phyloP scores from a whole-genome alignment of 2,329 filamentous ascomycete species.

The Sclerotinia minor region DNA sequence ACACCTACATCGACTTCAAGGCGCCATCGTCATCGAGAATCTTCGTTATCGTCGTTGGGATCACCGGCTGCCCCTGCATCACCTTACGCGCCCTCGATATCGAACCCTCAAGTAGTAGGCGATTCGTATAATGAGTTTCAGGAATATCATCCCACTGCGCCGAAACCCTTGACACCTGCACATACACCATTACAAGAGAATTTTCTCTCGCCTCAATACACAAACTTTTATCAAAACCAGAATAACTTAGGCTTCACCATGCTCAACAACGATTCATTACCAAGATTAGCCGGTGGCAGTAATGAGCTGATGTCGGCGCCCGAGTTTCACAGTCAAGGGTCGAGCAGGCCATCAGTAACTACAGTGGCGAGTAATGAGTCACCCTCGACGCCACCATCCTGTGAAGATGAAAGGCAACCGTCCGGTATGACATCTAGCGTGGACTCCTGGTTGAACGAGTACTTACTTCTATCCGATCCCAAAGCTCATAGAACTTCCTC shows the following conservation, averaged over 20 bases:
- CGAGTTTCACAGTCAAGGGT: constrained; percentile 15
- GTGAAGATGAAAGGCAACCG: constrained; percentile 54
- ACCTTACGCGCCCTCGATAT: constrained; percentile 55
- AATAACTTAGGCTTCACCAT: constrained; percentile 34
- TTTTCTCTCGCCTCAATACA: constrained; percentile 43
- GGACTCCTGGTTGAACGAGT: constrained; percentile 56
- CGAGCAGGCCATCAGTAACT: constrained; percentile 50
- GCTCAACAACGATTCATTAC: constrained; percentile 34
- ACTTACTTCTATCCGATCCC: constrained; percentile 60
- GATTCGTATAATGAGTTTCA: constrained; percentile 45
- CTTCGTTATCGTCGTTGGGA: constrained; percentile 60
- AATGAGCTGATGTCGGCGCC: constrained; percentile 39
- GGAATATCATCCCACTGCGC: constrained; percentile 40
- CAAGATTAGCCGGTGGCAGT: constrained; percentile 33
- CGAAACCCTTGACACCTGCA: constrained; percentile 41
- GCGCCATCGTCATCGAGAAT: constrained; percentile 56
- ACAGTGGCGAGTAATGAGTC: constrained; percentile 63
- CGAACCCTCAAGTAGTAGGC: constrained; percentile 60
- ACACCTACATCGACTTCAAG: constrained; percentile 41
- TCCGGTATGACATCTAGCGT: constrained; percentile 52
- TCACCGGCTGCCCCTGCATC: constrained; percentile 59
- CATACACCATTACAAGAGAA: constrained; percentile 41
- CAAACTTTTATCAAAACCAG: constrained; percentile 42
- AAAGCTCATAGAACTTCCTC: constrained; percentile 53
- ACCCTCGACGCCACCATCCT: constrained; percentile 56